phyloP scores from a whole-genome alignment of 2,329 filamentous ascomycete species.

The Leptodontidium sp. region DNA sequence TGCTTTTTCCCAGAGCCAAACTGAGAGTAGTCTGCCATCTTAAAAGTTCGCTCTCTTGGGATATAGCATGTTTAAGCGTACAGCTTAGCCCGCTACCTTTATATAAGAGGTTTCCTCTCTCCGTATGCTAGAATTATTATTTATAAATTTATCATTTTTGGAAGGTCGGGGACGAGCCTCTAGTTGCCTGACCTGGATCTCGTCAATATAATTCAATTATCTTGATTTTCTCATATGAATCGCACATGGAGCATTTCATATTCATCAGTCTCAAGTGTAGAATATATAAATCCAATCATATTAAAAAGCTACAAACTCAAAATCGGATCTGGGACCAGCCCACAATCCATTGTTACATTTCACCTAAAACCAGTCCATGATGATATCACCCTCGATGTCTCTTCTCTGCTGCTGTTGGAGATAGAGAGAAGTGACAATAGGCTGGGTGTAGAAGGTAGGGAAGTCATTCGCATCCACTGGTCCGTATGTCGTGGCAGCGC shows the following conservation, averaged over 20 bases:
- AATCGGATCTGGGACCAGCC: conserved; percentile 2
- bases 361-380: neutral
- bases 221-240: too few relatives aligned
- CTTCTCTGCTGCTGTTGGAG: neutral
- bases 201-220: too few relatives aligned
- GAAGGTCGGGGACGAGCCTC: neutral
- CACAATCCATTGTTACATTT: conserved; percentile 8
- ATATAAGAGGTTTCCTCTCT: too few relatives aligned
- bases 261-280: neutral
- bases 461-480: neutral
- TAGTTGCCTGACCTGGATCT: too few relatives aligned
- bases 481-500: neutral
- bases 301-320: neutral
- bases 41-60: too few relatives aligned
- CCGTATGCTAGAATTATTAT: too few relatives aligned
- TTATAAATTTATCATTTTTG: neutral
- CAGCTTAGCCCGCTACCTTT: too few relatives aligned
- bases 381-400: conserved; percentile 2
- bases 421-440: neutral
- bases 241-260: neutral
- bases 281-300: neutral
- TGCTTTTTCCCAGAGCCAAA: too few relatives aligned
- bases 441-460: neutral
- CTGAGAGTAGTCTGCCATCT: too few relatives aligned
- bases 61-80: too few relatives aligned